Evolutionary conservation across 1,284 basidiomycete species (phyloP), one percentile per base, ranked within the genome.

Genomic region (Trichosporon asahii): DNA sequence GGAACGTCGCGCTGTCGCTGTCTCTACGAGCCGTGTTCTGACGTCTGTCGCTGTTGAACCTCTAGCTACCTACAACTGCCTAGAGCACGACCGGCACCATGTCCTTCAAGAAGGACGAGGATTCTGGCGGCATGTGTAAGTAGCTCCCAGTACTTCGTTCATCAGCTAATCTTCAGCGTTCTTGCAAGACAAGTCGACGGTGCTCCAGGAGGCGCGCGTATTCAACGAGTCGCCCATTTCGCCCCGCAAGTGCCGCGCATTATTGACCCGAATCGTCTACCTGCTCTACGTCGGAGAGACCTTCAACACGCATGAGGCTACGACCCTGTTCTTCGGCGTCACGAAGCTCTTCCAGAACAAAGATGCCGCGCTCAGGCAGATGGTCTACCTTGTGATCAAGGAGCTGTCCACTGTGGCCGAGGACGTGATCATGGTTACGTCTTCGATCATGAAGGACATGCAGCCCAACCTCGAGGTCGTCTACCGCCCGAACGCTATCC

Each of bases 391-490:
- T 70, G 93, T 95, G 66, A 98, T 99, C 87, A 99, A 99, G 86
- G 97, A 99, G 85, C 88, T 99, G 21, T 92, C 94, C 33, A 90
- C 89, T 57, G 91, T 92, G n/a, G 94, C 97, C 21, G 94, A 99
- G 84, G 97, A 99, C 86, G 94, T 98, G 46, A 98, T 99, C 79
- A 99, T 99, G 95, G 95, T 98, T 76, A 99, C 97, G 6, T 94
- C 93, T 80, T 98, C 95, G 80, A 99, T 99, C 84, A 98, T 98
- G 95, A 99, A 99, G 87, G 96, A 99, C 81, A 99, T 99, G 94
- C 96, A 99, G 81, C 93, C 95, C 66, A 98, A 98, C 82, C 91
- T 95, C 66, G 97, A 99, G 83, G 96, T 98, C 79, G 95, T 99
- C 76, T 99, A 99, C 85, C 88, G 97, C 70, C 94, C 97, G 49